Evolutionary conservation across 2,329 filamentous ascomycete genomes (phyloP), one percentile per base, ranked within the genome.

Genomic region (Zymoseptoria pseudotritici): DNA sequence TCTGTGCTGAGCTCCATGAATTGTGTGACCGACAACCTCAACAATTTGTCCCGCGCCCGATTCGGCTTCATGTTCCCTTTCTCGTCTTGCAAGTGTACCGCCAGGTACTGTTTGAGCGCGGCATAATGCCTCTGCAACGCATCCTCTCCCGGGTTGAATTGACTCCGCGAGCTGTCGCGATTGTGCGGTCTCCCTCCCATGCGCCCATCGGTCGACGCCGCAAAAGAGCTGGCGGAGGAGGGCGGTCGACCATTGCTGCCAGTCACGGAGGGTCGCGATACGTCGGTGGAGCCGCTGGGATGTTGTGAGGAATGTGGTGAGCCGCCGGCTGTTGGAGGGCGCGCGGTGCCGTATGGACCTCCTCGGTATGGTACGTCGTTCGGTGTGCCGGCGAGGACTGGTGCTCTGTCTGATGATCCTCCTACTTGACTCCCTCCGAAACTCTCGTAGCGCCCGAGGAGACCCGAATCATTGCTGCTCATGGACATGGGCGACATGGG

Each of bases 1-100:
- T 99, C 94, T 60, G 93, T 97, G 76, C 92, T 97, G 63, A 99
- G 83, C 77, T 99, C 94, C 75, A 96, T 91, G 75, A 99, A 97
- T 75, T 99, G 94, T 26, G 96, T 90, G 1, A 88, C 81, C 0
- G 92, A 96, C 56, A 99, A 82, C 61, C 93, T 86, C 61, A 97
- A 82, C 59, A 97, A 82, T 80, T 99, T 99, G 76, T 97, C 94
- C 70, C 92, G 87, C 58, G 94, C 94, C 76, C 92, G 88, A 76
- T 95, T 96, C 26, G 90, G 87, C 56, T 87, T 87, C 55, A 85
- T 83, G 63, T 87, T 87, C 53, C 83, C 82, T 71, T 87, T 86
- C 67, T 91, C 89, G 73, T 95, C 89, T 70, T 86, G 86, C 58
- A 85, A 82, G 50, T 84, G 86, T 65, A 82, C 80, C 9, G 84